A percentile compares a stretch with the other conserved stretches of the same genome.
Evolutionary conservation across 2,329 filamentous ascomycete species (phyloP).

Genomic region (Triangularia setosa): DNA sequence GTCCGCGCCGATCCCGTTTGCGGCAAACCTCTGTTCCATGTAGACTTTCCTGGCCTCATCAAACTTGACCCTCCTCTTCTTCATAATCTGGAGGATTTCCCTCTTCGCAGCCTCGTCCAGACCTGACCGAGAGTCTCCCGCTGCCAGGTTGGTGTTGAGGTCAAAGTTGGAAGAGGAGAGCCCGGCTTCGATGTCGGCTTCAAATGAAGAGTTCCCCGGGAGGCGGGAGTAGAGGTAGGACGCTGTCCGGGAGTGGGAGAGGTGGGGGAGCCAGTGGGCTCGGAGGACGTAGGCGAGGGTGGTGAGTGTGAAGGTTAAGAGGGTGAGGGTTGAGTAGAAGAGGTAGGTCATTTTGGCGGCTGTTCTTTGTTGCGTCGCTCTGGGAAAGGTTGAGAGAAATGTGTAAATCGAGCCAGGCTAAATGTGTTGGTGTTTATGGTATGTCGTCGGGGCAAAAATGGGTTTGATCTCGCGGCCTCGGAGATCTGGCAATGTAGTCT

Average conservation of each 20-base stretch:
- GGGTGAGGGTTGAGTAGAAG: slow-evolving; percentile 66
- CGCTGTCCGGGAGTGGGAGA: slow-evolving; percentile 53
- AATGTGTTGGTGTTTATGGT: neutral
- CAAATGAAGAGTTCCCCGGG: slow-evolving; percentile 72
- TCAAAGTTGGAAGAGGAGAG: slow-evolving; percentile 82
- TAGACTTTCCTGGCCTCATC: slow-evolving; percentile 86
- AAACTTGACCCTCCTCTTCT: slow-evolving; percentile 73
- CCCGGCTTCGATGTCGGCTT: slow-evolving; percentile 81
- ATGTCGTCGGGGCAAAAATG: neutral
- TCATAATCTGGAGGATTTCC: slow-evolving; percentile 89
- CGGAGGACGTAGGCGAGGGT: slow-evolving; percentile 81
- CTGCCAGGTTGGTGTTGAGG: slow-evolving; percentile 72
- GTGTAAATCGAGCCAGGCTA: neutral
- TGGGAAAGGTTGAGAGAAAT: neutral
- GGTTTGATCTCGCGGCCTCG: neutral
- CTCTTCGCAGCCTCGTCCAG: slow-evolving; percentile 76
- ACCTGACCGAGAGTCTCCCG: slow-evolving; percentile 73
- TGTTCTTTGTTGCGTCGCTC: neutral
- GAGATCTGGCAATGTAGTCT: neutral
- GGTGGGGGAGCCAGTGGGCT: slow-evolving; percentile 65
- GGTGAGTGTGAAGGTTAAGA: slow-evolving; percentile 66
- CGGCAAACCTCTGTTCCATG: slow-evolving; percentile 80
- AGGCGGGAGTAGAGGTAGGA: slow-evolving; percentile 66
- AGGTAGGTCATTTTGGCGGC: slow-evolving; percentile 65
- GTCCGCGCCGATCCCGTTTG: slow-evolving; percentile 83